Percentiles rank a stretch among this genome's conserved stretches.
Evolutionary conservation across 768 basidiomycete genomes (phyloP).

Genomic region (Calvatia gigantea): DNA sequence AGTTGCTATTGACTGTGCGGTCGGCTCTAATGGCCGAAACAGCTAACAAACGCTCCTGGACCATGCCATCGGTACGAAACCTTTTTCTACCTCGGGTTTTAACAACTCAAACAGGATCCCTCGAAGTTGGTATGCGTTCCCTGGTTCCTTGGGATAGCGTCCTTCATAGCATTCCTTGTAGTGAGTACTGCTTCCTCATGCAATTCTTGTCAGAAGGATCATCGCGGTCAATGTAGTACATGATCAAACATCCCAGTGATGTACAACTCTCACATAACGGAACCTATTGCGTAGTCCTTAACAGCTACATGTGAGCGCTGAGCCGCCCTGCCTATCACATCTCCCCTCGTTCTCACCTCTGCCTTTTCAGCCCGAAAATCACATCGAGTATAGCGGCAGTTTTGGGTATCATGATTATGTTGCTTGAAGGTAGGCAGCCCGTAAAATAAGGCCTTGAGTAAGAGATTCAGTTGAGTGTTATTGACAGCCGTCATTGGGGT

Average conservation of each 20-base stretch:
- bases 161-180: background rate
- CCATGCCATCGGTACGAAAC: background rate
- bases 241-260: constrained; percentile 4
- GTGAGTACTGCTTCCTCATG: background rate
- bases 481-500: background rate
- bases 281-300: constrained; percentile 2
- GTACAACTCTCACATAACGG: constrained; percentile 4
- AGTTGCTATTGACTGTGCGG: background rate
- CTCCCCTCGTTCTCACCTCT: background rate
- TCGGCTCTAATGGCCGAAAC: background rate
- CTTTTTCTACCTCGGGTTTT: too few relatives aligned
- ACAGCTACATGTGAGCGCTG: constrained; percentile 1
- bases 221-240: background rate
- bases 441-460: too few relatives aligned
- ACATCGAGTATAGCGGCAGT: background rate
- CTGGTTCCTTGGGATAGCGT: background rate
- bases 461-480: background rate
- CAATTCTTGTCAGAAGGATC: background rate
- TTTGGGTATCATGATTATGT: background rate
- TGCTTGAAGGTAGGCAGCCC: constrained; percentile 5
- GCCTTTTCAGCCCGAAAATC: background rate
- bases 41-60: background rate
- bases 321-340: too few relatives aligned
- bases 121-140: background rate
- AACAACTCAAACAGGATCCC: background rate